Conservation (phyloP, 2,329 filamentous ascomycete species). For the Ceratocystis cubensis region DNA sequence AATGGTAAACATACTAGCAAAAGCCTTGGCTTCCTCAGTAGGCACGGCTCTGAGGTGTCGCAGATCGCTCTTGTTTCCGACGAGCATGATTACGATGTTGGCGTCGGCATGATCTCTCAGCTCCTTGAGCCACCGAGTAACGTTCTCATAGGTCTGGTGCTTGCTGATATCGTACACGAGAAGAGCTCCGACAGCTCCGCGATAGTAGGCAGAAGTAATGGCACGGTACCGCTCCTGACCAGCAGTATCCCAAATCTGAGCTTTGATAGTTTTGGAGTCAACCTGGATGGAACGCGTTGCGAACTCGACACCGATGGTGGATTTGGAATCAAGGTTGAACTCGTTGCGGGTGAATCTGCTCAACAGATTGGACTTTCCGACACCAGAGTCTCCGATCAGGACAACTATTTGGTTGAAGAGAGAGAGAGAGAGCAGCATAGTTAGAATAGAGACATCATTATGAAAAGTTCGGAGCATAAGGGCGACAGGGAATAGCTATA, state of each 20-base stretch:
- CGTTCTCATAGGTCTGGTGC: slow-evolving; percentile 98
- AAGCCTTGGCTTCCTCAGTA: slow-evolving; percentile 94
- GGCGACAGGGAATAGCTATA: slow-evolving; percentile 18
- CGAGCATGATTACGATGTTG: slow-evolving; percentile 99
- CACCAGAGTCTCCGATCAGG: slow-evolving; percentile 96
- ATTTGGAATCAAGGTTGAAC: slow-evolving; percentile 99
- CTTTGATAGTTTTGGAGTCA: slow-evolving; percentile 99
- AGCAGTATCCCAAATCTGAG: slow-evolving; percentile 99
- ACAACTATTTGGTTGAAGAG: slow-evolving; percentile 52
- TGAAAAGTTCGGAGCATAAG: slow-evolving; percentile 13
- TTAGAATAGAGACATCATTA: slow-evolving; percentile 25
- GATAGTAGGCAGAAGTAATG: slow-evolving; percentile 98
- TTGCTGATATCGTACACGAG: slow-evolving; percentile 99
- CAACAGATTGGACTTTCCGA: slow-evolving; percentile 99
- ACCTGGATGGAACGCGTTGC: slow-evolving; percentile 97
- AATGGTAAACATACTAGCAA: slow-evolving; percentile 59
- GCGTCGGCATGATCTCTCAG: slow-evolving; percentile 94
- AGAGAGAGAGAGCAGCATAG: slow-evolving; percentile 22
- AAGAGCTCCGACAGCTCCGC: slow-evolving; percentile 89
- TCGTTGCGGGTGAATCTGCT: slow-evolving; percentile 99
- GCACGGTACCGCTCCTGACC: slow-evolving; percentile 98
- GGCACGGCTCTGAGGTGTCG: slow-evolving; percentile 92
- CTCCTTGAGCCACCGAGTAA: slow-evolving; percentile 98
- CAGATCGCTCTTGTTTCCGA: slow-evolving; percentile 99
- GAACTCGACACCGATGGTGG: slow-evolving; percentile 98